phyloP scores from a whole-genome alignment of 306 rosid genomes.

The Cucumis melo region DNA sequence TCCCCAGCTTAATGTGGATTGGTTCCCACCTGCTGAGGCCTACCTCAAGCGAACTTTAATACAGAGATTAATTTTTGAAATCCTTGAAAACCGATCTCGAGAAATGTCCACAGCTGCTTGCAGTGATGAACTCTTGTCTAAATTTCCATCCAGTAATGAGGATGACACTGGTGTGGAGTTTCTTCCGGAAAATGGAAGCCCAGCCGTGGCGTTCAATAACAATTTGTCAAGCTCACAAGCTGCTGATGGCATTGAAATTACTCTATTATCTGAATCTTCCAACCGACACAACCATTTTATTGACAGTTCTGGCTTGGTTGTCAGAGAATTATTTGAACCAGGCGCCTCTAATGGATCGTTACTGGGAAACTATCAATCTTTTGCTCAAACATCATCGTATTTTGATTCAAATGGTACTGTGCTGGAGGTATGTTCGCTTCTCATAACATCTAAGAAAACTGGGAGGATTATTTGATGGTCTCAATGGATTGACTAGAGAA shows the following conservation, averaged over 20 bases:
- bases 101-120: constrained; percentile 38
- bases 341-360: constrained; percentile 43
- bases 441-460: background rate
- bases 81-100: constrained; percentile 34
- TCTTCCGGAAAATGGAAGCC: constrained; percentile 24
- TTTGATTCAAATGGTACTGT: constrained; percentile 31
- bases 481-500: no score
- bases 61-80: constrained; percentile 66
- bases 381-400: constrained; percentile 42
- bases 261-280: constrained; percentile 58
- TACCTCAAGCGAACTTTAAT: constrained; percentile 79
- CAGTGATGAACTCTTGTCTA: constrained; percentile 26
- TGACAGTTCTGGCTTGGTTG: constrained; percentile 58
- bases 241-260: constrained; percentile 58
- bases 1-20: constrained; percentile 64
- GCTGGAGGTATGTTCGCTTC: constrained; percentile 12
- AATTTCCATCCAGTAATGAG: constrained; percentile 23
- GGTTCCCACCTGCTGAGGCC: constrained; percentile 90
- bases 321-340: constrained; percentile 60
- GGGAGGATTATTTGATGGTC: background rate
- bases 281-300: constrained; percentile 34
- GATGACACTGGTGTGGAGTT: constrained; percentile 23
- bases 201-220: constrained; percentile 22
- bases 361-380: constrained; percentile 44
- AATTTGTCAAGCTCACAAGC: constrained; percentile 31